Evolutionary conservation across 208 protist species (phyloP).

Genomic region (Leishmania gerbilli): DNA sequence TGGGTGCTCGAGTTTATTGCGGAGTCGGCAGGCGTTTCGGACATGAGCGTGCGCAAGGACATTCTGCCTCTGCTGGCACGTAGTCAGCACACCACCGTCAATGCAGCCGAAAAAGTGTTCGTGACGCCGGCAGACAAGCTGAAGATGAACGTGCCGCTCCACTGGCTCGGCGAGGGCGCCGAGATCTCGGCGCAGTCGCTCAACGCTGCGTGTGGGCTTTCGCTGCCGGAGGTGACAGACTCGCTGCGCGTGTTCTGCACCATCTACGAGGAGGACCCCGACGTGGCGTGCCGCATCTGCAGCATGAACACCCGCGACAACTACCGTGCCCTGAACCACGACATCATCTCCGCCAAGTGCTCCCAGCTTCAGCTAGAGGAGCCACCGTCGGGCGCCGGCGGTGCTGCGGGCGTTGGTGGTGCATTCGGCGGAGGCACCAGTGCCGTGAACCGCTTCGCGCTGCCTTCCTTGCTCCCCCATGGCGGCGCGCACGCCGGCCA

Average conservation of each 20-base stretch:
- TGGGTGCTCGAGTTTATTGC: slow-evolving; percentile 82
- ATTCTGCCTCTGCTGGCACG: slow-evolving; percentile 69
- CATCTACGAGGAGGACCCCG: slow-evolving; percentile 67
- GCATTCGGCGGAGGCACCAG: not conserved
- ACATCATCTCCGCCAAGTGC: slow-evolving; percentile 75
- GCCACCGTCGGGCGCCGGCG: not conserved
- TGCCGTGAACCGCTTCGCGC: not conserved
- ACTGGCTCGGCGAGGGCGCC: slow-evolving; percentile 58
- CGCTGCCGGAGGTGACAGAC: slow-evolving; percentile 57
- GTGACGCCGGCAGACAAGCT: slow-evolving; percentile 60
- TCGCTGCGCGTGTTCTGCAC: slow-evolving; percentile 75
- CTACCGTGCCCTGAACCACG: slow-evolving; percentile 62
- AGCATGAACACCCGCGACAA: slow-evolving; percentile 71
- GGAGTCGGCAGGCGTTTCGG: slow-evolving; percentile 42
- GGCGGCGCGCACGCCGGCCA: slow-evolving; percentile 2
- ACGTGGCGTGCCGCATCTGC: slow-evolving; percentile 47
- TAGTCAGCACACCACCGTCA: slow-evolving; percentile 72
- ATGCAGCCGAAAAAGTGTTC: slow-evolving; percentile 45
- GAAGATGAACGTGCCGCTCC: slow-evolving; percentile 51
- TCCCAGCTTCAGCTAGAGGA: slow-evolving; percentile 42
- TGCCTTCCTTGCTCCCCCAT: slow-evolving; percentile 15
- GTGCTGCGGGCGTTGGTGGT: not conserved
- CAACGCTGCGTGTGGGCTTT: slow-evolving; percentile 44
- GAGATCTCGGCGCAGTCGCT: slow-evolving; percentile 50
- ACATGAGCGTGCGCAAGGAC: slow-evolving; percentile 32